These are phyloP conservation scores for Mediolabrus comicus DNA, from an alignment of 108 stramenopile genomes.

Conservation along the genomic window DNA sequence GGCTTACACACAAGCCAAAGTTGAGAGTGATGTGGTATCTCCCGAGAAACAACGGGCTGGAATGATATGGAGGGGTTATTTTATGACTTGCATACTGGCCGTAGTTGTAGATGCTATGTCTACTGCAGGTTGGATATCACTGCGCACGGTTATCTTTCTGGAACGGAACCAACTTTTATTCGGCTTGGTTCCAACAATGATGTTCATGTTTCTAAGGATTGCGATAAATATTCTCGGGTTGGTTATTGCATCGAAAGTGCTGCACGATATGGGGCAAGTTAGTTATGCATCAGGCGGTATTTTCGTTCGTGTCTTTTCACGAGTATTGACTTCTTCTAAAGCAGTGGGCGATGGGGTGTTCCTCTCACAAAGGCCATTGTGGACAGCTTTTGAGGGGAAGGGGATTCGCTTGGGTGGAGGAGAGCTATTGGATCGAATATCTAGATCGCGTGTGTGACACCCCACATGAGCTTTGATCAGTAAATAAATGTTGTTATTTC, in stretches of 20 bases:
- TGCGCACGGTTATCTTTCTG: slow-evolving; percentile 14
- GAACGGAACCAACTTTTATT: background rate
- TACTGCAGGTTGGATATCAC: slow-evolving; percentile 48
- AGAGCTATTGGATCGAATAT: background rate
- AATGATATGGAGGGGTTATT: slow-evolving; percentile 51
- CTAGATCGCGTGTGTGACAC: background rate
- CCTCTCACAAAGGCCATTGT: slow-evolving; percentile 20
- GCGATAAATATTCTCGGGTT: slow-evolving; percentile 21
- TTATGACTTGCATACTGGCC: slow-evolving; percentile 35
- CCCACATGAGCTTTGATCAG: too few species aligned
- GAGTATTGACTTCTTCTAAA: slow-evolving; percentile 17
- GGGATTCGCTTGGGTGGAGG: slow-evolving; percentile 36
- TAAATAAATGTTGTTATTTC: too few species aligned
- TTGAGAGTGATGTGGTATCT: slow-evolving; percentile 26
- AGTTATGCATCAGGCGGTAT: slow-evolving; percentile 28
- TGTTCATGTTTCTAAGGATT: slow-evolving; percentile 32
- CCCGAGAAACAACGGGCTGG: slow-evolving; percentile 42
- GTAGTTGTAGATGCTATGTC: slow-evolving; percentile 62
- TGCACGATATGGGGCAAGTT: slow-evolving; percentile 36
- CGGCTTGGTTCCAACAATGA: slow-evolving; percentile 10
- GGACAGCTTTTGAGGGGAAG: slow-evolving; percentile 43
- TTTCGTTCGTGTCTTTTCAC: slow-evolving; percentile 22
- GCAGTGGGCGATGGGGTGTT: slow-evolving; percentile 35
- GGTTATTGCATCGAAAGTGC: slow-evolving; percentile 30
- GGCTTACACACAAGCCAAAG: slow-evolving; percentile 24